A percentile compares a stretch with the other conserved stretches of the same genome.
Conservation (phyloP, 116 monocot species). For the Posidonia oceanica region DNA sequence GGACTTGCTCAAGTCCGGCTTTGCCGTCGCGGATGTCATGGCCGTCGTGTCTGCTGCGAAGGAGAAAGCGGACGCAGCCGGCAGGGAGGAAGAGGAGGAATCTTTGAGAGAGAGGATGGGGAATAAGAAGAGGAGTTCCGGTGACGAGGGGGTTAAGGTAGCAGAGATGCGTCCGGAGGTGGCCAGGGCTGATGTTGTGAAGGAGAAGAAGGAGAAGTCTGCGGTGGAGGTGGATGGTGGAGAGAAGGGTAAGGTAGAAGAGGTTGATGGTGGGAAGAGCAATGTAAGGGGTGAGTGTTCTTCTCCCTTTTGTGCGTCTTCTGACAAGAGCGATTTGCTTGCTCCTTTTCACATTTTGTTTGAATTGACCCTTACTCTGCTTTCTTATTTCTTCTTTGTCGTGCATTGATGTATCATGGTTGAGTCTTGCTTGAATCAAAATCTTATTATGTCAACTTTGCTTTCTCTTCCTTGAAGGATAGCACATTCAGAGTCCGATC, state of each 20-base stretch:
- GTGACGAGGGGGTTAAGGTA: neutral
- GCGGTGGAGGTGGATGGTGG: neutral
- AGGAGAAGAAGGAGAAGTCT: neutral
- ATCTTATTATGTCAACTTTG: no score
- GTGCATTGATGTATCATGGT: no score
- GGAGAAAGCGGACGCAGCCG: slow-evolving; percentile 5
- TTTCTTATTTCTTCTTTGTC: no score
- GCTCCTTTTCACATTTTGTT: no score
- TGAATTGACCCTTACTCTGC: no score
- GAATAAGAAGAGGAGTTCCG: neutral
- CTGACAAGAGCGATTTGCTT: no score
- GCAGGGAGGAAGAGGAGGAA: slow-evolving; percentile 2
- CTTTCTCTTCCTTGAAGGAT: no score
- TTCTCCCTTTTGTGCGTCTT: neutral
- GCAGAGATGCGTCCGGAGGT: neutral
- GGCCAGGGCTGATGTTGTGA: neutral
- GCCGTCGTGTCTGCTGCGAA: slow-evolving; percentile 10
- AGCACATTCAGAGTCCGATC: no score
- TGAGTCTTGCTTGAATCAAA: no score
- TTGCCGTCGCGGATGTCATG: slow-evolving; percentile 9
- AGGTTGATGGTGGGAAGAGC: slow-evolving; percentile 5
- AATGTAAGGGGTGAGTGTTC: slow-evolving; percentile 1
- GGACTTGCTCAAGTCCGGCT: slow-evolving; percentile 14
- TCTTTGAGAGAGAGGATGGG: neutral
- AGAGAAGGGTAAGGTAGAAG: neutral